These are phyloP conservation scores for Stenocarpella maydis DNA, from an alignment of 2,329 filamentous ascomycete species.

Conservation along the genomic window DNA sequence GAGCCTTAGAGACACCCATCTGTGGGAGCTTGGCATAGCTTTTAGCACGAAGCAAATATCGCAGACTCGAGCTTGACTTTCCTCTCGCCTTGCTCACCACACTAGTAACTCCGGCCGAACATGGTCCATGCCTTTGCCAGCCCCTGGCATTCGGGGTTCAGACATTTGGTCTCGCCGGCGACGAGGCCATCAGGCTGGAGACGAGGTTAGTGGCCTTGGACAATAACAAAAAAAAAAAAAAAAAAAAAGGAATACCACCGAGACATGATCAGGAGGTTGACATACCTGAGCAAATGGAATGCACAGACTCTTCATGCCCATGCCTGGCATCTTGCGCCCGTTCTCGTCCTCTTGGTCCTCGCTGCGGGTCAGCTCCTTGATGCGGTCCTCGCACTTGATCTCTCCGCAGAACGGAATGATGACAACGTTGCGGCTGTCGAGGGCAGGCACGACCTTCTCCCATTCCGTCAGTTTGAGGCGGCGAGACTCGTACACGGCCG, in stretches of 20 bases:
- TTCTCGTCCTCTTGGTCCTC: slow-evolving; percentile 57
- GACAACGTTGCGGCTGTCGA: slow-evolving; percentile 92
- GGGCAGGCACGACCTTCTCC: slow-evolving; percentile 88
- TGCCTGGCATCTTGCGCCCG: slow-evolving; percentile 44
- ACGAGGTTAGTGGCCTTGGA: not conserved
- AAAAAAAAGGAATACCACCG: not conserved
- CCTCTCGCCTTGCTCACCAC: not conserved
- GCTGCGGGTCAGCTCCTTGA: slow-evolving; percentile 86
- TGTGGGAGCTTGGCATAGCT: not conserved
- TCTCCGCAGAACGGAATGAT: slow-evolving; percentile 90
- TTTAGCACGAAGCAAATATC: not conserved
- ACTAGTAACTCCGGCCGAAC: slow-evolving; percentile 80
- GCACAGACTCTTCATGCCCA: slow-evolving; percentile 76
- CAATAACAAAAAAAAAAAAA: too few species aligned
- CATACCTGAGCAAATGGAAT: slow-evolving; percentile 77
- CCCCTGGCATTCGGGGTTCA: slow-evolving; percentile 84
- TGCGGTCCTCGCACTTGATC: slow-evolving; percentile 85
- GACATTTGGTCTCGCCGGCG: slow-evolving; percentile 85
- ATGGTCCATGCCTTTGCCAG: slow-evolving; percentile 85
- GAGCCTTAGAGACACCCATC: not conserved
- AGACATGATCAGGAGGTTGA: not conserved
- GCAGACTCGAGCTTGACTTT: not conserved
- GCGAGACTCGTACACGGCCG: slow-evolving; percentile 80
- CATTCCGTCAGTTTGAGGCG: slow-evolving; percentile 84
- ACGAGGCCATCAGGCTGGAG: slow-evolving; percentile 81